Evolutionary conservation across 2,329 filamentous ascomycete genomes (phyloP), one percentile per base, ranked within the genome.

Genomic region (Colletotrichum salicis): DNA sequence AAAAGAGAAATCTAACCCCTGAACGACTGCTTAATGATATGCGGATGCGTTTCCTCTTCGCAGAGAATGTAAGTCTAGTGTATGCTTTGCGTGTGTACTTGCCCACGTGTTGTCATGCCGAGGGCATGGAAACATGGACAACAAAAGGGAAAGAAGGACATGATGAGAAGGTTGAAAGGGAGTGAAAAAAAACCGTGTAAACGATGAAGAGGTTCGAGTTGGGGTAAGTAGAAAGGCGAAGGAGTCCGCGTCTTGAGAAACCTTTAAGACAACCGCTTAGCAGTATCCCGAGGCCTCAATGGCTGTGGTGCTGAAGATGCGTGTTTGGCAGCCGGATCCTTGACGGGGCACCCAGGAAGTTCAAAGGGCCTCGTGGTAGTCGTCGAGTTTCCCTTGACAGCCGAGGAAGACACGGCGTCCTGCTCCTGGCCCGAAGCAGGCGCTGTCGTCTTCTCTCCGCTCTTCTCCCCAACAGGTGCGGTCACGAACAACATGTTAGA

Each of bases 41-140:
- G 19, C 8, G 22, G 48, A 33, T 27, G 19, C 4, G 6, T 37
- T 48, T 63, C 37, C 22, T 19, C 48, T 63, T 37, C 60, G 60
- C 60, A 54, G 60, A 37, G 31, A 63, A 63, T 63, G 45, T 31
- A 63, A 54, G 60, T 63, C 60, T 63, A 63, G 22, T 37, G 22
- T 19, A 63, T 12, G 60, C 24, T 37, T 45, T 31, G 41, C 22
- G 22, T 12, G n/a, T 27, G 13, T 5, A 13, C 31, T 37, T 8
- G n/a, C 19, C 13, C 13, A 13, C 10, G 29, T 27, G 45, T 7
- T 13, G 33, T n/a, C 13, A 22, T 10, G 12, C 41, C 19, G 37
- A 3, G 37, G 19, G 41, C 19, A 4, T 48, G 41, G 33, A 48
- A 22, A 48, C 7, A 19, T 15, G 41, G 41, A 22, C 12, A 22